Evolutionary conservation across 306 rosid genomes (phyloP).

Genomic region (Pueraria montana): DNA sequence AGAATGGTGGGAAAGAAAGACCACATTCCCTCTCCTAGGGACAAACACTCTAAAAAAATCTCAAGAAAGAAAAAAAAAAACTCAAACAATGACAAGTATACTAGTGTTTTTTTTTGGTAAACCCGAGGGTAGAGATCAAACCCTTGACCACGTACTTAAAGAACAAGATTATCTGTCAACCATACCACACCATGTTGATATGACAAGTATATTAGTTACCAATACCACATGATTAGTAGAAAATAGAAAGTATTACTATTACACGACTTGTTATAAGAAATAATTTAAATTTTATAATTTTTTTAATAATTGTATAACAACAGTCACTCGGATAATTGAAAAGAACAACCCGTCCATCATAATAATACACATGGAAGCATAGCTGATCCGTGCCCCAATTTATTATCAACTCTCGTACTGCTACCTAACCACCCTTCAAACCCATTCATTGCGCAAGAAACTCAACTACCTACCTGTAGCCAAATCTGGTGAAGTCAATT

Average conservation of each 20-base stretch:
- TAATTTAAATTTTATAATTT: not conserved
- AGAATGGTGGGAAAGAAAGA: not conserved
- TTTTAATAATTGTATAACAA: not conserved
- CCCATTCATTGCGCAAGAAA: conserved; percentile 15
- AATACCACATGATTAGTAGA: not conserved
- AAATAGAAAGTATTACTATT: not conserved
- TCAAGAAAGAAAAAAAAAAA: not conserved
- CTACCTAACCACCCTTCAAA: not conserved
- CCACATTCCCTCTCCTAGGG: not conserved
- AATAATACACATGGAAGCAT: not conserved
- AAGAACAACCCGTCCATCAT: conserved; percentile 16
- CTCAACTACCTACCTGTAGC: not conserved
- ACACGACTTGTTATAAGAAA: not conserved
- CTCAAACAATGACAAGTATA: no score
- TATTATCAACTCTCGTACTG: not conserved
- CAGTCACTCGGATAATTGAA: not conserved
- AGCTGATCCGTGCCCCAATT: conserved; percentile 37
- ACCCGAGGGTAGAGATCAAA: no score
- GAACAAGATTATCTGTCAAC: no score
- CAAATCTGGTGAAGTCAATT: conserved; percentile 8
- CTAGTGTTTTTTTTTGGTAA: no score
- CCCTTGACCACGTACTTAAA: no score
- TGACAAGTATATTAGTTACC: not conserved
- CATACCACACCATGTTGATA: no score
- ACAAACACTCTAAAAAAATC: not conserved